Evolutionary conservation across 2,329 filamentous ascomycete genomes (phyloP).

Genomic region (Aureobasidium sp.): DNA sequence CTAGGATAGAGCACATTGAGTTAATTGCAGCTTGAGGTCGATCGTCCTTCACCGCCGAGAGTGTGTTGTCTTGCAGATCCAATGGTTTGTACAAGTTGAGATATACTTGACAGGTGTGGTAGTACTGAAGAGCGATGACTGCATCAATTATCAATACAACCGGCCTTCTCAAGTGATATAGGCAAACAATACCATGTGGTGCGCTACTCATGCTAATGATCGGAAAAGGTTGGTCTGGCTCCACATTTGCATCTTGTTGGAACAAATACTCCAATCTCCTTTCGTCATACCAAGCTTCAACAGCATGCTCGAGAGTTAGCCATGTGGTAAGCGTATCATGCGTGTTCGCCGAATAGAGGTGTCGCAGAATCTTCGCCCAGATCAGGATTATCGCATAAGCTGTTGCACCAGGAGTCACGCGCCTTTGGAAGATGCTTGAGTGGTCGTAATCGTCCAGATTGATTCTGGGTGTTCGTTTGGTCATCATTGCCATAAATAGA

Average conservation of each 20-base stretch:
- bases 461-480: background rate
- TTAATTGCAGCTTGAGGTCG: background rate
- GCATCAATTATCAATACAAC: background rate
- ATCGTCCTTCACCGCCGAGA: background rate
- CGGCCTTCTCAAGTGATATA: too few species aligned
- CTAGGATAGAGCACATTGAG: background rate
- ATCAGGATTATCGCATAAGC: background rate
- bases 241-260: background rate
- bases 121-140: background rate
- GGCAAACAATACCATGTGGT: background rate
- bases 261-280: background rate
- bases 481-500: background rate
- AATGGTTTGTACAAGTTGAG: background rate
- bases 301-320: background rate
- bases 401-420: background rate
- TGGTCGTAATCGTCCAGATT: background rate
- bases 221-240: background rate
- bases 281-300: background rate
- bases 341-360: background rate
- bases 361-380: background rate
- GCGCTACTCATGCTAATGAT: background rate
- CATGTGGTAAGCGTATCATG: background rate
- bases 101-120: background rate
- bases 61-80: background rate
- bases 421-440: background rate